Conservation (phyloP, 2,329 filamentous ascomycete genomes). For the Celoporthe dispersa region DNA sequence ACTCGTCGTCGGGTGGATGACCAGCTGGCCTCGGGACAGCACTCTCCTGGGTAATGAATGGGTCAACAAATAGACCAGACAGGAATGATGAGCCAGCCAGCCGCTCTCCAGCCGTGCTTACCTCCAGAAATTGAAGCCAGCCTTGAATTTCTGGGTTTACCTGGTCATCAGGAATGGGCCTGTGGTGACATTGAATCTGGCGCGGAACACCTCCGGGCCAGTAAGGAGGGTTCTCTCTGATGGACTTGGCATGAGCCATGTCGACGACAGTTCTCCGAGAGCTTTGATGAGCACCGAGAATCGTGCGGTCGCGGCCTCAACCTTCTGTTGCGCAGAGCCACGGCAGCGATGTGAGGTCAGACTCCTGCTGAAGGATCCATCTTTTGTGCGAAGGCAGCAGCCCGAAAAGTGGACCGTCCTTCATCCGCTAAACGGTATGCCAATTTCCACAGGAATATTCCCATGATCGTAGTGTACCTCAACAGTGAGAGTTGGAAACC, state of each 20-base stretch:
- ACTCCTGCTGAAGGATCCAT: not conserved
- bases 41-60: not conserved
- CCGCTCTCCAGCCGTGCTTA: not conserved
- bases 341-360: not conserved
- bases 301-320: not conserved
- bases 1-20: not conserved
- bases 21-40: not conserved
- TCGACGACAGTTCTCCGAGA: not conserved
- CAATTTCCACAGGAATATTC: not conserved
- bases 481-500: not conserved
- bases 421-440: not conserved
- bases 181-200: constrained; percentile 6
- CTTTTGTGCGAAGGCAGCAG: not conserved
- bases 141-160: not conserved
- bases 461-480: not conserved
- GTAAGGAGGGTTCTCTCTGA: constrained; percentile 12
- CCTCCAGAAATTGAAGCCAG: constrained; percentile 5
- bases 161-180: not conserved
- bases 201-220: constrained; percentile 11
- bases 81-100: not conserved
- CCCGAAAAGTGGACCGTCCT: not conserved
- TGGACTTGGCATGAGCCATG: not conserved
- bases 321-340: not conserved
- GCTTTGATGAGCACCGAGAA: not conserved
- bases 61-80: not conserved